Evolutionary conservation across 768 basidiomycete species (phyloP), one percentile per base, ranked within the genome.

Genomic region (Porpolomopsis calyptriformis): DNA sequence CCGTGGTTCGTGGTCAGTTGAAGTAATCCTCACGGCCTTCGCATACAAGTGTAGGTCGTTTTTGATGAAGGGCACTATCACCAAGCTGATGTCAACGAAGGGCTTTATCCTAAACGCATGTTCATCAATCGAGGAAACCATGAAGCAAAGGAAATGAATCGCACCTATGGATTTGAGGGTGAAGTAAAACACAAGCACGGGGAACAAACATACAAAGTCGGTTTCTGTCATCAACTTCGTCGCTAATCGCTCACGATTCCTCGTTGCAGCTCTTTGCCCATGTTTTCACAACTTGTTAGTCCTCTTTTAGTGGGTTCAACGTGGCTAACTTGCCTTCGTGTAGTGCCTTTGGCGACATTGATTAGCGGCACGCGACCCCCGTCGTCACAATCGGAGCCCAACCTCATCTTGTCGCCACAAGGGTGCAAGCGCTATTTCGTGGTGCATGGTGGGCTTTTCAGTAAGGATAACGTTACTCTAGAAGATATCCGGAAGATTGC

Each of bases 111-210:
- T 3, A 77, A 77, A 47, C 77, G 71, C 48, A 88, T 97, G 73
- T 94, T 76, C 62, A 78, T 99, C 60, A 98, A 99, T 62, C 78
- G 94, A 52, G 94, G 94, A 14, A 98, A 97, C 65, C 94, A 98
- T 58, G 91, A 94, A 66, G 82, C 90, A 49, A 87, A 88, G 61
- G 92, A 97, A 38, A 98, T 99, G 96, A 99, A 99, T 64, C 70
- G 83, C 40, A 77, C 82, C 18, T 92, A 94, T 61, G 91, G 91
- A 1, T 93, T 93, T 57, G 90, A 94, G 62, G 92, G 93, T 33
- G 96, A 99, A 68, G 85, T 81, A 24, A 94, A 94, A 58, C 85
- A 94, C 57, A 98, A 99, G 61, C 90, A 94, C 54, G 92, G 92
- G 23, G 92, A 96, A 57, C 82, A 91, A 60, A 84, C 89, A 0